Evolutionary conservation across 768 basidiomycete genomes (phyloP).

Genomic region (Tricholoma sp.): DNA sequence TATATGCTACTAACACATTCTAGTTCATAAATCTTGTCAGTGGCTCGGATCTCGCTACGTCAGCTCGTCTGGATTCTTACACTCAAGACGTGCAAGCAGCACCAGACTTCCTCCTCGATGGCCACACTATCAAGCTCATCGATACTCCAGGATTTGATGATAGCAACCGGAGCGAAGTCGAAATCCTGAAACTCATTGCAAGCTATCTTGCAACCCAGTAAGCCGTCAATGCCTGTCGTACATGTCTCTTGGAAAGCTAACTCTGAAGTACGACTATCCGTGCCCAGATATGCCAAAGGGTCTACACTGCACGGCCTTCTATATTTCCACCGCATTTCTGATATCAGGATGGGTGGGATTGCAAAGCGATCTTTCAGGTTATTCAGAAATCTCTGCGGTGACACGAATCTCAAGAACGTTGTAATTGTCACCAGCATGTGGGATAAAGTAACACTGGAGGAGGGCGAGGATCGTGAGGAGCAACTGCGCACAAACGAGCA

Average conservation of each 20-base stretch:
- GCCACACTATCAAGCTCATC: slow-evolving; percentile 4
- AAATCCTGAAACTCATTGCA: slow-evolving; percentile 5
- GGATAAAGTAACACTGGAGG: slow-evolving; percentile 16
- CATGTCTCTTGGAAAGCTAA: background rate
- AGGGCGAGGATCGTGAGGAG: slow-evolving; percentile 11
- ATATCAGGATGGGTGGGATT: slow-evolving; percentile 18
- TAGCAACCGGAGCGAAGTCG: slow-evolving; percentile 4
- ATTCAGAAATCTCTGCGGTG: slow-evolving; percentile 31
- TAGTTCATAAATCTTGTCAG: background rate
- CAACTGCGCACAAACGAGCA: slow-evolving; percentile 16
- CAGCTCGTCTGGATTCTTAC: slow-evolving; percentile 6
- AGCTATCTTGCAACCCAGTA: background rate
- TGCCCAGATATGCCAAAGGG: background rate
- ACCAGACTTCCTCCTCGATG: background rate
- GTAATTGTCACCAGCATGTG: slow-evolving; percentile 35
- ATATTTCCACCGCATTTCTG: slow-evolving; percentile 35
- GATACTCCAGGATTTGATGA: slow-evolving; percentile 3
- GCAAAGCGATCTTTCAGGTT: slow-evolving; percentile 18
- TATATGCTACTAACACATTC: background rate
- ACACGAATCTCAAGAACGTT: slow-evolving; percentile 20
- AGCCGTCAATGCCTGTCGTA: too few species aligned
- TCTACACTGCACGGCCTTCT: slow-evolving; percentile 25
- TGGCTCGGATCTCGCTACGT: background rate
- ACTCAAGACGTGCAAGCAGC: slow-evolving; percentile 5
- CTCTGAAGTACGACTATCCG: background rate